A percentile compares a stretch with the other conserved stretches of the same genome.
phyloP scores from a whole-genome alignment of 2,329 filamentous ascomycete species.

The Fusarium tuaranense region DNA sequence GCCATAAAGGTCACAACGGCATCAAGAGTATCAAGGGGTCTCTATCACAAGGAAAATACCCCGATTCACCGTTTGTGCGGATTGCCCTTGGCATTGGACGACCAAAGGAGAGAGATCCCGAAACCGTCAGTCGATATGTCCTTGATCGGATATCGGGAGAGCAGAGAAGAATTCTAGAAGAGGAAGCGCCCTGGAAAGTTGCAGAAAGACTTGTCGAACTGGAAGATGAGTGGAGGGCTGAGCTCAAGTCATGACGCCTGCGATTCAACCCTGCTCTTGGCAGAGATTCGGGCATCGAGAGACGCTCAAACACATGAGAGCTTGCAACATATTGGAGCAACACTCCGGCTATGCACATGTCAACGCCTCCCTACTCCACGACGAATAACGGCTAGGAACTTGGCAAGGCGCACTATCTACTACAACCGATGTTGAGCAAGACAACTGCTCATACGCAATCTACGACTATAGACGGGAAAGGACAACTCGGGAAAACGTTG shows the following conservation, averaged over 20 bases:
- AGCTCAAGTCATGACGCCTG: slow-evolving; percentile 34
- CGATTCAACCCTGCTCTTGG: not conserved
- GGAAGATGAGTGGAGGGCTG: slow-evolving; percentile 53
- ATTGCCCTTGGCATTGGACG: slow-evolving; percentile 91
- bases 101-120: slow-evolving; percentile 74
- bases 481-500: not conserved
- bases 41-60: slow-evolving; percentile 58
- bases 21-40: slow-evolving; percentile 73
- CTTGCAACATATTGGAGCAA: not conserved
- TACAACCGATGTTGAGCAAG: not conserved
- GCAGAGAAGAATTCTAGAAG: slow-evolving; percentile 65
- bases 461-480: not conserved
- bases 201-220: slow-evolving; percentile 62
- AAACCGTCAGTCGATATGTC: slow-evolving; percentile 81
- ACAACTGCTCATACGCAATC: not conserved
- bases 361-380: not conserved
- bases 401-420: not conserved
- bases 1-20: slow-evolving; percentile 79
- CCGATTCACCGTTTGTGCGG: slow-evolving; percentile 61
- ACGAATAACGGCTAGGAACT: not conserved
- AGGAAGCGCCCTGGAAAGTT: slow-evolving; percentile 64
- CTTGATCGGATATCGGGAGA: slow-evolving; percentile 71
- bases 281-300: not conserved
- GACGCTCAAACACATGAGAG: not conserved
- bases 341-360: not conserved